phyloP scores from a whole-genome alignment of 345 rosid genomes.

The Gossypium australe region DNA sequence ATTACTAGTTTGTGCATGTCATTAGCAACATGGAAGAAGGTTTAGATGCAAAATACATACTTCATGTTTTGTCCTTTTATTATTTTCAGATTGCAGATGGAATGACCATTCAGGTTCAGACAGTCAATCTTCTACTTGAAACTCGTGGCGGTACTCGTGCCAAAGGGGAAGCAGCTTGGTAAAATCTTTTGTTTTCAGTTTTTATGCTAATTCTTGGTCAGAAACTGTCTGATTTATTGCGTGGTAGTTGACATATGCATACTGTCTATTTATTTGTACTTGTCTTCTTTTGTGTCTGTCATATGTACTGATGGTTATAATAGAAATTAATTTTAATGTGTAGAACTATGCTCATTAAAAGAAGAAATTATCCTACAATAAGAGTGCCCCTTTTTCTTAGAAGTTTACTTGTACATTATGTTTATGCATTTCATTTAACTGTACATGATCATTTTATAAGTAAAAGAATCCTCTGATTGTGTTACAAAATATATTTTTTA shows the following conservation, averaged over 20 bases:
- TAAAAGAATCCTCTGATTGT: neutral
- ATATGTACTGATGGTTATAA: neutral
- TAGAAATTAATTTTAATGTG: constrained; percentile 1
- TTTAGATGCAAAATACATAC: constrained; percentile 10
- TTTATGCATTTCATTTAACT: neutral
- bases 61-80: constrained; percentile 14
- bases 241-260: neutral
- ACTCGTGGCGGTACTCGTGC: constrained; percentile 65
- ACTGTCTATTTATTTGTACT: neutral
- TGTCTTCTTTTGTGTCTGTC: neutral
- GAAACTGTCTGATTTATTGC: neutral
- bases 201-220: neutral
- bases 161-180: constrained; percentile 91
- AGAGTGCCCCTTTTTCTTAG: neutral
- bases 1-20: neutral
- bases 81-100: constrained; percentile 94
- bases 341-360: neutral
- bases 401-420: neutral
- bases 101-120: constrained; percentile 81
- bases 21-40: neutral
- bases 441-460: neutral
- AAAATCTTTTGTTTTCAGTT: constrained; percentile 20
- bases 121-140: constrained; percentile 93
- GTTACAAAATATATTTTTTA: neutral
- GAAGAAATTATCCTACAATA: neutral